phyloP scores from a whole-genome alignment of 1,139 yeast species.

The Debaryomyces subglobosus region DNA sequence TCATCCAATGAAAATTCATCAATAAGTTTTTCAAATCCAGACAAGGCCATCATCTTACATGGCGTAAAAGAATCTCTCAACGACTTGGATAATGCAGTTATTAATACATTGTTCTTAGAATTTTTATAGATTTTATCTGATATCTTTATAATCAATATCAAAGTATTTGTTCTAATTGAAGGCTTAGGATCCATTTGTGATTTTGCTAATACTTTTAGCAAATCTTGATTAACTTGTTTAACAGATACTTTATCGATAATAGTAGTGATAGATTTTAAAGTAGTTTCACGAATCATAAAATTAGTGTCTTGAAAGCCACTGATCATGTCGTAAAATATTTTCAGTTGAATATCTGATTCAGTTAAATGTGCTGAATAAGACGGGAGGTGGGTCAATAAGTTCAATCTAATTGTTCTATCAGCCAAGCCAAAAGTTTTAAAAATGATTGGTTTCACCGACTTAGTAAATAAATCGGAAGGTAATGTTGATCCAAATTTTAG shows the following conservation, averaged over 20 bases:
- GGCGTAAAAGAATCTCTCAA: constrained; percentile 80
- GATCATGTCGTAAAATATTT: constrained; percentile 66
- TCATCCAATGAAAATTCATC: constrained; percentile 74
- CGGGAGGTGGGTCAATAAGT: constrained; percentile 66
- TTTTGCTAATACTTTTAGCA: constrained; percentile 79
- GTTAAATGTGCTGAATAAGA: constrained; percentile 54
- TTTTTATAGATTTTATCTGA: constrained; percentile 62
- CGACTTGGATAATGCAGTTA: constrained; percentile 86
- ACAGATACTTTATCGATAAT: constrained; percentile 71
- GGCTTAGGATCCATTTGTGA: constrained; percentile 85
- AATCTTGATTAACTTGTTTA: constrained; percentile 84
- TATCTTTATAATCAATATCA: constrained; percentile 73
- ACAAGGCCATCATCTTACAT: constrained; percentile 75
- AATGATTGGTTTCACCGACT: constrained; percentile 62
- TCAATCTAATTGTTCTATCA: constrained; percentile 77
- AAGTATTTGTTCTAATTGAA: constrained; percentile 84
- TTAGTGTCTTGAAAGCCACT: constrained; percentile 89
- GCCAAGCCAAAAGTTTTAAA: constrained; percentile 63
- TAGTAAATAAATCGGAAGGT: constrained; percentile 41
- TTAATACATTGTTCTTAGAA: constrained; percentile 70
- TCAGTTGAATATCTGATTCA: constrained; percentile 66
- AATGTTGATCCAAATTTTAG: constrained; percentile 48
- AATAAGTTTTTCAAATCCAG: constrained; percentile 69
- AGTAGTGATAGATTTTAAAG: constrained; percentile 68
- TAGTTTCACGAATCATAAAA: constrained; percentile 75